Base-by-base conservation (phyloP, 2,329 filamentous ascomycete genomes). In the Nigrospora sphaerica region DNA sequence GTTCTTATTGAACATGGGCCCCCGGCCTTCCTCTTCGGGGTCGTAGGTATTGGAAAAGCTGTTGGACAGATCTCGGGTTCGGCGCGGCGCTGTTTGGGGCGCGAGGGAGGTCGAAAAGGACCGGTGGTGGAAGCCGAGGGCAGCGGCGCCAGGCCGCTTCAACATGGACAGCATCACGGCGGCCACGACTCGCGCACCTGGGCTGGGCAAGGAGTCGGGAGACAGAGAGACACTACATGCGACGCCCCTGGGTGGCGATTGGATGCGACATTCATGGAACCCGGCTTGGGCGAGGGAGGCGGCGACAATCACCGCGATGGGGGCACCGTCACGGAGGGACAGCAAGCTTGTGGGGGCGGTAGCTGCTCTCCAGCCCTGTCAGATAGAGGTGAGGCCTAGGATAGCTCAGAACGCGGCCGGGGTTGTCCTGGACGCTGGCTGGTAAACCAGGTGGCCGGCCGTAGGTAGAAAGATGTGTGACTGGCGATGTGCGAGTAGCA, bases 41-140 rank as follows among this genome's bases (percentile, higher is more conserved):
- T 82, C 78, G 66, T 82, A 82, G 58, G 63, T 78, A 47, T 72
- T 74, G n/a, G 72, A 77, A 56, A 77, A 82, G 44, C 78, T 77
- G 2, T 77, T 76, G 56, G 73, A 75, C 58, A 81, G 73, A 58
- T 77, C 72, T 13, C 68, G 60, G 16, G 66, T 69, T 38, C 74
- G 69, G 48, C 71, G 66, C 10, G 66, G 60, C 23, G 61, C 53
- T 17, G 58, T 55, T 32, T 50, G 57, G 11, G 57, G 50, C 23
- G 52, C 39, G 34, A 55, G 52, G 18, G 64, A 64, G 7, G 51
- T 57, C 7, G 66, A 64, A 16, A 69, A 51, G 18, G 48, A 41
- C 41, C 44, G 40, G 11, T 9, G 32, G 34, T 35, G 40, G 50
- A 45, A 14, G 19, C 23, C 14, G 42, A 58, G 38, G 12, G 48